phyloP scores from a whole-genome alignment of 2,329 filamentous ascomycete genomes.

The Keithomyces neogunnii region DNA sequence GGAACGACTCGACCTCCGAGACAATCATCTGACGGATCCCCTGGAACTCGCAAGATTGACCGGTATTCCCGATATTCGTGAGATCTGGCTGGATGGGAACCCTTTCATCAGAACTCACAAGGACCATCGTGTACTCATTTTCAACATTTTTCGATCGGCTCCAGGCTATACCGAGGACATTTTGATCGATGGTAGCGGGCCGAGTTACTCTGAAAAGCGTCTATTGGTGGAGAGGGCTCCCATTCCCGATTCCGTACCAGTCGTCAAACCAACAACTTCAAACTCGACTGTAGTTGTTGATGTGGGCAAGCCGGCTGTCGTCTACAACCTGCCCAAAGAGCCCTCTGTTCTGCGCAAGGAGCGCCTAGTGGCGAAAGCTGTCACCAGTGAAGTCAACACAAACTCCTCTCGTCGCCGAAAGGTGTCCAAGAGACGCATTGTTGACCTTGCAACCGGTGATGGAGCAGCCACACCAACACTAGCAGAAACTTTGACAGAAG shows the following conservation, averaged over 20 bases:
- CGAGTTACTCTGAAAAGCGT: slow-evolving; percentile 78
- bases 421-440: slow-evolving; percentile 54
- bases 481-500: slow-evolving; percentile 14
- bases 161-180: slow-evolving; percentile 89
- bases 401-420: slow-evolving; percentile 52
- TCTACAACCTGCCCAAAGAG: slow-evolving; percentile 43
- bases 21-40: slow-evolving; percentile 86
- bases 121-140: slow-evolving; percentile 80
- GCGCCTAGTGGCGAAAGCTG: slow-evolving; percentile 40
- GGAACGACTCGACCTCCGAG: slow-evolving; percentile 82
- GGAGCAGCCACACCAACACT: slow-evolving; percentile 17
- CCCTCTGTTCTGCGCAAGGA: slow-evolving; percentile 51
- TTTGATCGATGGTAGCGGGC: slow-evolving; percentile 74
- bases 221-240: slow-evolving; percentile 74
- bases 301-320: slow-evolving; percentile 58
- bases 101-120: slow-evolving; percentile 83
- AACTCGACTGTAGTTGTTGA: slow-evolving; percentile 56
- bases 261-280: slow-evolving; percentile 60
- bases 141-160: slow-evolving; percentile 88
- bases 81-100: slow-evolving; percentile 89
- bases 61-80: slow-evolving; percentile 80
- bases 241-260: slow-evolving; percentile 66
- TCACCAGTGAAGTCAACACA: slow-evolving; percentile 50
- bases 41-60: slow-evolving; percentile 84
- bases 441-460: slow-evolving; percentile 53